phyloP scores from a whole-genome alignment of 2,329 filamentous ascomycete species.

The Phaeosphaeriaceae sp. region DNA sequence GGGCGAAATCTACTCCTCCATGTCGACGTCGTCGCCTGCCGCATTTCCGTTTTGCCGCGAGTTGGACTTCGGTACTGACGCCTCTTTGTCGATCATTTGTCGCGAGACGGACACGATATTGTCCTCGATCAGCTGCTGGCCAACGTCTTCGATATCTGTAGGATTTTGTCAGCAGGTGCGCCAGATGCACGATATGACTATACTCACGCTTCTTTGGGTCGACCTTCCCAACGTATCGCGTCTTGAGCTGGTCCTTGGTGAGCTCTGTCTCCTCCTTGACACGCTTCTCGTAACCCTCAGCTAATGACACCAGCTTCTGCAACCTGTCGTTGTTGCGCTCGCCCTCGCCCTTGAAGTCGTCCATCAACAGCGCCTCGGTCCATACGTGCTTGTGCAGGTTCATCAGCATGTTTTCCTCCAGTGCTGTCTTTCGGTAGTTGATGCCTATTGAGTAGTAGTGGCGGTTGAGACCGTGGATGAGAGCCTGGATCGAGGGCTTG shows the following conservation, averaged over 20 bases:
- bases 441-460: conserved; percentile 99
- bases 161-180: conserved; percentile 21
- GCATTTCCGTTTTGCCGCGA: conserved; percentile 35
- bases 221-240: conserved; percentile 97
- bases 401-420: conserved; percentile 99
- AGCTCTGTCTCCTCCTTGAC: conserved; percentile 99
- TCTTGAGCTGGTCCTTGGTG: conserved; percentile 97
- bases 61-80: conserved; percentile 74
- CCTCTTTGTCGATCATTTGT: conserved; percentile 99
- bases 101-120: conserved; percentile 98
- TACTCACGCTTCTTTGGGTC: conserved; percentile 92
- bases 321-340: conserved; percentile 86
- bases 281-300: conserved; percentile 97
- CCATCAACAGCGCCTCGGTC: conserved; percentile 97
- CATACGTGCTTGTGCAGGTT: conserved; percentile 99
- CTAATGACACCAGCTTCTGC: conserved; percentile 82
- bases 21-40: conserved; percentile 42
- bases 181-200: background rate
- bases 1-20: conserved; percentile 38
- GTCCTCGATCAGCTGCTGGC: conserved; percentile 96
- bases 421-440: conserved; percentile 95
- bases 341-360: conserved; percentile 87
- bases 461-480: conserved; percentile 96
- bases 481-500: conserved; percentile 98
- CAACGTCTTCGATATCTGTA: conserved; percentile 86